Evolutionary conservation across 345 rosid species (phyloP), one percentile per base, ranked within the genome.

Genomic region (Populus deltoides): DNA sequence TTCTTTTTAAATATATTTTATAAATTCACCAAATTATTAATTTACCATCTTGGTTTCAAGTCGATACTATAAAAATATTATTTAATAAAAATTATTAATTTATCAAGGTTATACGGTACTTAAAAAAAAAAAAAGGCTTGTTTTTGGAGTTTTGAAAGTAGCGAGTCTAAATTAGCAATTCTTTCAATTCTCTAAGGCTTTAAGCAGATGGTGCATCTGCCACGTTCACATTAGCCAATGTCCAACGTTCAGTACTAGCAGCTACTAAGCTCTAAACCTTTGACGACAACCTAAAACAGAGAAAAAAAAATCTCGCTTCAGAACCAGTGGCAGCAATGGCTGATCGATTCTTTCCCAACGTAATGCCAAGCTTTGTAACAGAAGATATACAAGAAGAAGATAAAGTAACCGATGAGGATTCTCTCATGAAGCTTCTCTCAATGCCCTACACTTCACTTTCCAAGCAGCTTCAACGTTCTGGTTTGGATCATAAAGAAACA

Each of bases 401-500:
- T 25, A 22, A 29, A 29, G 68, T 13, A 29, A 66, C 20, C 45
- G 4, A 62, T 53, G 88, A 80, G 49, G 91, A 88, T 75, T 75
- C 94, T n/a, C 86, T 91, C 67, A 63, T 75, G 83, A 86, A 87
- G 66, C 89, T 92, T 45, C 94, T 94, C 66, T 87, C 89, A 35
- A 85, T 83, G 90, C 93, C 97, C 0, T 87, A 88, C 87, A 70
- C 87, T 31, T 67, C 85, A 73, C 86, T 92, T 81, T 87, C 93
- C 25, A 87, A 85, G 74, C 83, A 77, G 61, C 86, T 94, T 80
- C 87, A 82, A 67, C 86, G 88, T 70, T 80, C 90, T 38, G 98
- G 91, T 43, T 80, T 92, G 73, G 89, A 91, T 77, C 88, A 92
- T 78, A 94, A 91, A 87, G 96, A 91, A 81, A 89, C 85, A 22